Conservation (phyloP, 495 filamentous ascomycete species). For the Penicillium cinerascens region DNA sequence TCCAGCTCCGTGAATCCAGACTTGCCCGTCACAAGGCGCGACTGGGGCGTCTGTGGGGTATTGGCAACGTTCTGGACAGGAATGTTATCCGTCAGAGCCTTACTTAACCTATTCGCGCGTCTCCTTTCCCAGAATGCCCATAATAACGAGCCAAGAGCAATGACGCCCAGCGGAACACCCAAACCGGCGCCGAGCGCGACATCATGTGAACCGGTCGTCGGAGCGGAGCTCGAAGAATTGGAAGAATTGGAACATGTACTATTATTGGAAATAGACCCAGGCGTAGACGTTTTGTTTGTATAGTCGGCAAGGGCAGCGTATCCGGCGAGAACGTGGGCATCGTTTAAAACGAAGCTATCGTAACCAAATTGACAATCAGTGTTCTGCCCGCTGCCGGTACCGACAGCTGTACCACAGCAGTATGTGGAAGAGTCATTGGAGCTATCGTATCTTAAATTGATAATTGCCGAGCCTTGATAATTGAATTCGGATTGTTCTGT, state of each 20-base stretch:
- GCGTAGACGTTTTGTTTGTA: conserved; percentile 3
- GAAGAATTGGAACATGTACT: not conserved
- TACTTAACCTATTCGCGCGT: conserved; percentile 9
- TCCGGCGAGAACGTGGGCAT: conserved; percentile 15
- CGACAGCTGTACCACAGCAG: conserved; percentile 29
- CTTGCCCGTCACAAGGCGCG: not conserved
- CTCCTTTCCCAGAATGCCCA: conserved; percentile 28
- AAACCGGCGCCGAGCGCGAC: conserved; percentile 28
- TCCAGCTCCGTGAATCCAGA: conserved; percentile 14
- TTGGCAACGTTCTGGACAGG: not conserved
- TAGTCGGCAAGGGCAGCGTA: conserved; percentile 21
- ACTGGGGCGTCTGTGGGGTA: not conserved
- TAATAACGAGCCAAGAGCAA: conserved; percentile 29
- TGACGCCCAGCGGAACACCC: conserved; percentile 25
- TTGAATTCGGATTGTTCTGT: not conserved
- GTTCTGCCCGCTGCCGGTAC: not conserved
- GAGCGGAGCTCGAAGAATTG: conserved; percentile 10
- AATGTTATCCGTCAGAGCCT: not conserved
- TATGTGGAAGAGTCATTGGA: conserved; percentile 19
- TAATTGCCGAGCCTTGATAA: conserved; percentile 23
- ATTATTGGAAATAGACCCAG: conserved; percentile 11
- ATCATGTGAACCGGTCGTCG: conserved; percentile 21
- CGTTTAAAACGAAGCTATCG: conserved; percentile 18
- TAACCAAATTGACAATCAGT: conserved; percentile 19
- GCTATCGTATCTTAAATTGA: conserved; percentile 15